A percentile compares a stretch with the other conserved stretches of the same genome.
phyloP scores from a whole-genome alignment of 225 moss, liverwort and hornwort species.

The Straminergon stramineum region DNA sequence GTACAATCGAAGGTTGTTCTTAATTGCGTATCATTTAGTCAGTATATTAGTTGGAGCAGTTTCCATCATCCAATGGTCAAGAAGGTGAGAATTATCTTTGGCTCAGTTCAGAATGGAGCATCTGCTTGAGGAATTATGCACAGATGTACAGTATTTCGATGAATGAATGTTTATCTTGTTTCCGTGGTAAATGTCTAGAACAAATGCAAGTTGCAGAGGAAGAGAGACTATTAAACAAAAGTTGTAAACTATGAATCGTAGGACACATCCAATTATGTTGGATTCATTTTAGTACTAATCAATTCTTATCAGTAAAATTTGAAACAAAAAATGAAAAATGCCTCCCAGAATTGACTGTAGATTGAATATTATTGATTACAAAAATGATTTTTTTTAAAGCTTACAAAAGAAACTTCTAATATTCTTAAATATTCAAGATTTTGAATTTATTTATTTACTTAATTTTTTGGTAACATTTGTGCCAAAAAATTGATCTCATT shows the following conservation, averaged over 20 bases:
- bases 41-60: not conserved
- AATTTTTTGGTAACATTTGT: too few species aligned
- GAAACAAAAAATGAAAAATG: not conserved
- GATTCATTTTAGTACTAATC: not conserved
- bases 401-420: rapidly evolving
- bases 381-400: not conserved
- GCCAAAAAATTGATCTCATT: too few species aligned
- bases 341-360: not conserved
- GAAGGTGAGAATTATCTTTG: not conserved
- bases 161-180: too few species aligned
- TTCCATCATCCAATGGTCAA: not conserved
- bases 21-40: not conserved
- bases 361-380: not conserved
- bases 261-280: not conserved
- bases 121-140: not conserved
- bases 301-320: not conserved
- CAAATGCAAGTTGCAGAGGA: not conserved
- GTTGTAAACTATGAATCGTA: not conserved
- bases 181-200: not conserved
- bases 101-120: not conserved
- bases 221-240: not conserved
- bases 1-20: not conserved
- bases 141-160: not conserved
- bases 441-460: not conserved
- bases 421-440: rapidly evolving